phyloP scores from a whole-genome alignment of 257 asterid genomes.

The Solanum etuberosum region DNA sequence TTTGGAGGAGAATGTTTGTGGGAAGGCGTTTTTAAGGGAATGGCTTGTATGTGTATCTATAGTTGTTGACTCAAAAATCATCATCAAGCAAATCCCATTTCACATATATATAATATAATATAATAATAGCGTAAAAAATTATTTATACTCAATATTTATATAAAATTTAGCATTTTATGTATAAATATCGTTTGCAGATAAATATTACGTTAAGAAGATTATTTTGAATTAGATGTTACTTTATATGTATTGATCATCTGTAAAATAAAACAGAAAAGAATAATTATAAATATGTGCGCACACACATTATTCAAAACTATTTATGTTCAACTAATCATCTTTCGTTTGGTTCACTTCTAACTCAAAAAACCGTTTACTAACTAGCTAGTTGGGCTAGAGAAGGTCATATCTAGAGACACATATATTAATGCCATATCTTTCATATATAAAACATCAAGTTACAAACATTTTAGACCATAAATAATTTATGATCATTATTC shows the following conservation, averaged over 20 bases:
- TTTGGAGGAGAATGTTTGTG: background rate
- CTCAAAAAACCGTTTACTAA: too few relatives aligned
- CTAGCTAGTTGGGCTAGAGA: too few relatives aligned
- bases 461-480: background rate
- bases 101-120: background rate
- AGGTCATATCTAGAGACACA: background rate
- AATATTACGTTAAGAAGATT: background rate
- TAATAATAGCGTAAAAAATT: background rate
- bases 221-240: background rate
- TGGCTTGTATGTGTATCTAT: background rate
- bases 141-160: background rate
- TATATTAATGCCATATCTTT: background rate
- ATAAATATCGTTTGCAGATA: background rate
- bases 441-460: background rate
- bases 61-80: background rate
- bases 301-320: too few relatives aligned
- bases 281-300: background rate
- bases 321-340: too few relatives aligned
- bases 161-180: background rate
- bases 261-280: background rate
- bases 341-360: too few relatives aligned
- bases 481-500: background rate
- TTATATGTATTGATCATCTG: background rate
- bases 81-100: background rate
- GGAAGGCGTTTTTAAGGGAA: background rate